Evolutionary conservation across 208 protist genomes (phyloP).

Genomic region (Crithidia brevicula): DNA sequence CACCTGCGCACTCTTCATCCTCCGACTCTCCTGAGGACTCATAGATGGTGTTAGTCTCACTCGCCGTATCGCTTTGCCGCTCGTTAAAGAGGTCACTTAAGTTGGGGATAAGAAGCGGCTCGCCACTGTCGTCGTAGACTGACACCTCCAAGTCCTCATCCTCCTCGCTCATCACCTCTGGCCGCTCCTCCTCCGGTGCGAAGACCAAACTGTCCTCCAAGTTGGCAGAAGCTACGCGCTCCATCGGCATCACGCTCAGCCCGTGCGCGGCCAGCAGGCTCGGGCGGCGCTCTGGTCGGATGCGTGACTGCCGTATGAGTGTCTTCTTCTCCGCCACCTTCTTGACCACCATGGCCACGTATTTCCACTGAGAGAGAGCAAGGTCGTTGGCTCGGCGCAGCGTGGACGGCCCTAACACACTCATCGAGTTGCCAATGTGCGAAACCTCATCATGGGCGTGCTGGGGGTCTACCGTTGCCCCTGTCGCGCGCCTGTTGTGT

Average conservation of each 20-base stretch:
- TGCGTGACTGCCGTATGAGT: constrained; percentile 2
- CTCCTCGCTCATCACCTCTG: neutral
- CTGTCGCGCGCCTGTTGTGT: neutral
- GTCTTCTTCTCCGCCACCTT: constrained; percentile 17
- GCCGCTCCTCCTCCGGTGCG: neutral
- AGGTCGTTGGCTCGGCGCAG: constrained; percentile 17
- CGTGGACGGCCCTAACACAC: neutral
- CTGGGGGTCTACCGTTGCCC: neutral
- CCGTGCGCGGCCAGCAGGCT: neutral
- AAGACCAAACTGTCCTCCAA: neutral
- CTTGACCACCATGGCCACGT: constrained; percentile 9
- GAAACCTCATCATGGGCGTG: neutral
- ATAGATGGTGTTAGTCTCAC: neutral
- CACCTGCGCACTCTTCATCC: too few species aligned
- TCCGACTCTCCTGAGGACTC: neutral
- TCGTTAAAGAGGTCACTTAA: constrained; percentile 18
- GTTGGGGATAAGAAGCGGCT: constrained; percentile 10
- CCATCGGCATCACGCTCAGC: neutral
- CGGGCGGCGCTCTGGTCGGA: too few species aligned
- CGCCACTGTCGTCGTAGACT: constrained; percentile 12
- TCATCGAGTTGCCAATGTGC: neutral
- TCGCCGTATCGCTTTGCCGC: neutral
- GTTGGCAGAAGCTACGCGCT: neutral
- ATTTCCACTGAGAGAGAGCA: constrained; percentile 13
- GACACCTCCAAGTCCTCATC: constrained; percentile 16